Percentiles rank a stretch among this genome's conserved stretches.
Conservation (phyloP, 1,284 basidiomycete genomes). For the Melampsora americana region DNA sequence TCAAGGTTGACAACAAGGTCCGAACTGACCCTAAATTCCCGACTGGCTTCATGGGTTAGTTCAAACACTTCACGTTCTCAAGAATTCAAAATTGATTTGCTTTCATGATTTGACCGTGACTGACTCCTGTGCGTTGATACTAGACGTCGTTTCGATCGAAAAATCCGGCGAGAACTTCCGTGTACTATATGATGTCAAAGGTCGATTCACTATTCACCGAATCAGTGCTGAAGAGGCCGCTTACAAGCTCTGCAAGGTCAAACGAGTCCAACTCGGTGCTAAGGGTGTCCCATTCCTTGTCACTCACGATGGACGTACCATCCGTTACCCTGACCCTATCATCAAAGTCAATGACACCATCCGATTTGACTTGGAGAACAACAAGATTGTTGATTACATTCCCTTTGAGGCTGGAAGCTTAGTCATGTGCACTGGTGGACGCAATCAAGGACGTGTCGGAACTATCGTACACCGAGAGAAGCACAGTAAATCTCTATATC, state of each 20-base stretch:
- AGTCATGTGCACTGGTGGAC: slow-evolving; percentile 96
- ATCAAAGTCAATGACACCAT: slow-evolving; percentile 98
- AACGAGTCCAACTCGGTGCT: slow-evolving; percentile 82
- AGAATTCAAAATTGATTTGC: not conserved
- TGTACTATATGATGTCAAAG: slow-evolving; percentile 98
- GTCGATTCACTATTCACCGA: slow-evolving; percentile 98
- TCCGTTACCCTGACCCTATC: slow-evolving; percentile 95
- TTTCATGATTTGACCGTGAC: not conserved
- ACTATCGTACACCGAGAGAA: slow-evolving; percentile 93
- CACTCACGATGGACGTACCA: slow-evolving; percentile 98
- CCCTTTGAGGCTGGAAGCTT: slow-evolving; percentile 98
- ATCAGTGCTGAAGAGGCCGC: slow-evolving; percentile 96
- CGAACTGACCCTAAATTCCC: slow-evolving; percentile 97
- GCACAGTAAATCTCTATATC: slow-evolving; percentile 59
- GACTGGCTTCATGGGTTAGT: slow-evolving; percentile 90
- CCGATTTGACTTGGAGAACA: slow-evolving; percentile 91
- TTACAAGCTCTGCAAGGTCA: slow-evolving; percentile 98
- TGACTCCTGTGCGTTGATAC: not conserved
- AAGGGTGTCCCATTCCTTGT: slow-evolving; percentile 95
- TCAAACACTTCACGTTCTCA: not conserved
- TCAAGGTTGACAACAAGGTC: slow-evolving; percentile 99
- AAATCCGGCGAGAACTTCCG: slow-evolving; percentile 99
- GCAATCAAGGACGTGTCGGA: slow-evolving; percentile 98
- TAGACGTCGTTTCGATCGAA: slow-evolving; percentile 95
- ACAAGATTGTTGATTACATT: slow-evolving; percentile 90